Percentiles rank a stretch among this genome's conserved stretches.
These are phyloP conservation scores for Emericellopsis terricola DNA, from an alignment of 495 filamentous ascomycete species.

Conservation along the genomic window DNA sequence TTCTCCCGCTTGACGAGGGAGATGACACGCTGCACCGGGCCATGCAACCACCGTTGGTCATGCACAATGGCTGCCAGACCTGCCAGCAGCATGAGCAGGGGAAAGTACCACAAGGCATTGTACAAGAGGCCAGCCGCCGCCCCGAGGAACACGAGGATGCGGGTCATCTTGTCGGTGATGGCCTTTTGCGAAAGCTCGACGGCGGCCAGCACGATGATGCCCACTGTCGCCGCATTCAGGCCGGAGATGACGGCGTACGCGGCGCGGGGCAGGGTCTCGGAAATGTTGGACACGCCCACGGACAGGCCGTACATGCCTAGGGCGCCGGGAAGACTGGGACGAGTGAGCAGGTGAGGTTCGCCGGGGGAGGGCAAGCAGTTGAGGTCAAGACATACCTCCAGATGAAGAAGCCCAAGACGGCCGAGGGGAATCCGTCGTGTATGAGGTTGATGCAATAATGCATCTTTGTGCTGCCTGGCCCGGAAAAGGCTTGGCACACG, in stretches of 20 bases:
- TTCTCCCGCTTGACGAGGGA: neutral
- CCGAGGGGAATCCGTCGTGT: conserved; percentile 42
- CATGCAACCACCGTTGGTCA: conserved; percentile 37
- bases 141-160: conserved; percentile 49
- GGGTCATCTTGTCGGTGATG: conserved; percentile 52
- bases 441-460: conserved; percentile 54
- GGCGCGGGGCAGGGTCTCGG: conserved; percentile 37
- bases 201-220: conserved; percentile 62
- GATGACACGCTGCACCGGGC: conserved; percentile 6
- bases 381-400: too few relatives aligned
- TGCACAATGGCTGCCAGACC: conserved; percentile 40
- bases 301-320: conserved; percentile 59
- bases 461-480: conserved; percentile 73
- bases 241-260: conserved; percentile 66
- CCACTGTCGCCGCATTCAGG: conserved; percentile 62
- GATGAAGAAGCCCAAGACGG: conserved; percentile 44
- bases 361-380: too few relatives aligned
- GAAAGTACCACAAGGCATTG: conserved; percentile 72
- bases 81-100: conserved; percentile 41
- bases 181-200: conserved; percentile 58
- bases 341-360: too few relatives aligned
- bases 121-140: conserved; percentile 56
- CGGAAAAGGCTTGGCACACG: conserved; percentile 57
- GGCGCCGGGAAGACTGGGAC: conserved; percentile 58
- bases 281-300: conserved; percentile 45